phyloP scores from a whole-genome alignment of 2,329 filamentous ascomycete genomes.

The Arthrobotrys sinensis region DNA sequence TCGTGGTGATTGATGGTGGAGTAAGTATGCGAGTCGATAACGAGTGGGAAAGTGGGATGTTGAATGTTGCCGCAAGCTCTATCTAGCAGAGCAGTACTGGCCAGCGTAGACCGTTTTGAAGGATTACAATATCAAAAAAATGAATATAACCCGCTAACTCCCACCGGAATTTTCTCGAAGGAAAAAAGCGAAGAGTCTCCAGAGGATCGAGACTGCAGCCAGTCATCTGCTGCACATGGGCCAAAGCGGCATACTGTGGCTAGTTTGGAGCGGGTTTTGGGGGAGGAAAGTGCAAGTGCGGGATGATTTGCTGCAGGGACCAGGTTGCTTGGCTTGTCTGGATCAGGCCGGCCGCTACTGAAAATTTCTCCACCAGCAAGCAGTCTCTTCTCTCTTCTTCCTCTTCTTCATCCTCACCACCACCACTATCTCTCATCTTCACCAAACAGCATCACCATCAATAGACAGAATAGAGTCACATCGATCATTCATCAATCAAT shows the following conservation, averaged over 20 bases:
- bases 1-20: slow-evolving; percentile 6
- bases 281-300: background rate
- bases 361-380: slow-evolving; percentile 45
- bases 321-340: slow-evolving; percentile 2
- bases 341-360: slow-evolving; percentile 4
- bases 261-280: slow-evolving; percentile 17
- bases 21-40: too few species aligned
- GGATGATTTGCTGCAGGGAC: slow-evolving; percentile 25
- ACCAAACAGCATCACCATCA: background rate
- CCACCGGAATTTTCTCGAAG: slow-evolving; percentile 53
- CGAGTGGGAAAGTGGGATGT: background rate
- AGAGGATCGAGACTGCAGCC: slow-evolving; percentile 32
- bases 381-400: slow-evolving; percentile 15
- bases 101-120: slow-evolving; percentile 54
- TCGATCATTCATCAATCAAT: background rate
- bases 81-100: slow-evolving; percentile 5
- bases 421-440: slow-evolving; percentile 1
- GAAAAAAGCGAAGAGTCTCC: slow-evolving; percentile 3
- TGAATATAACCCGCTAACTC: background rate
- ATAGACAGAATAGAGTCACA: background rate
- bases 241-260: slow-evolving; percentile 48
- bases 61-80: background rate
- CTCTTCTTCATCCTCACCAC: slow-evolving; percentile 14
- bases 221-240: slow-evolving; percentile 45
- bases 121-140: slow-evolving; percentile 35